phyloP scores from a whole-genome alignment of 768 basidiomycete genomes.

The Postia placenta region DNA sequence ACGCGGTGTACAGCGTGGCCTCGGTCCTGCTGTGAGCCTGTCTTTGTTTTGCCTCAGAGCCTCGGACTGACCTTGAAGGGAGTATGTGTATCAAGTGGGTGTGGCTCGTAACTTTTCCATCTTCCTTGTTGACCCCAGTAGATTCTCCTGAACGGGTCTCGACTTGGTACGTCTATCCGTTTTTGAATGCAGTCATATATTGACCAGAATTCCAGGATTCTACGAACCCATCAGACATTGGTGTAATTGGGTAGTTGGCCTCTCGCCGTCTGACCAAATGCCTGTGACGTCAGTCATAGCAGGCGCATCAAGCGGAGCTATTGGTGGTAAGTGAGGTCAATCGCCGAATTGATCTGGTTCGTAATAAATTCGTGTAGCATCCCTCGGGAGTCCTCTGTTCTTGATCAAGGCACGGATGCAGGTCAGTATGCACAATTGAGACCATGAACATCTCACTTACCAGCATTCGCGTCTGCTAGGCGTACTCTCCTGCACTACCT shows the following conservation, averaged over 20 bases:
- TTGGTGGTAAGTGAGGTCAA: constrained; percentile 59
- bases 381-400: constrained; percentile 86
- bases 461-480: constrained; percentile 37
- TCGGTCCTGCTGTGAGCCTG: constrained; percentile 71
- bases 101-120: background rate
- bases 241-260: constrained; percentile 66
- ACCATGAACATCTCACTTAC: no score
- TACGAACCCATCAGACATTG: constrained; percentile 85
- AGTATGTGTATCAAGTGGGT: constrained; percentile 90
- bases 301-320: constrained; percentile 84
- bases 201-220: constrained; percentile 54
- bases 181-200: background rate
- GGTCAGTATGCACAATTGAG: constrained; percentile 38
- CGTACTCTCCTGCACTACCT: constrained; percentile 90
- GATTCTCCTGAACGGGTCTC: constrained; percentile 89
- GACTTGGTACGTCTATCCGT: constrained; percentile 53
- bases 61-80: background rate
- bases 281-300: constrained; percentile 76
- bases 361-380: constrained; percentile 36
- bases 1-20: constrained; percentile 87
- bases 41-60: constrained; percentile 10
- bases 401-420: constrained; percentile 98
- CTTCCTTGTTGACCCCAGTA: constrained; percentile 33
- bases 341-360: background rate
- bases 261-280: constrained; percentile 55